Evolutionary conservation across 1,284 basidiomycete species (phyloP), one percentile per base, ranked within the genome.

Genomic region (Malassezia arunalokei): DNA sequence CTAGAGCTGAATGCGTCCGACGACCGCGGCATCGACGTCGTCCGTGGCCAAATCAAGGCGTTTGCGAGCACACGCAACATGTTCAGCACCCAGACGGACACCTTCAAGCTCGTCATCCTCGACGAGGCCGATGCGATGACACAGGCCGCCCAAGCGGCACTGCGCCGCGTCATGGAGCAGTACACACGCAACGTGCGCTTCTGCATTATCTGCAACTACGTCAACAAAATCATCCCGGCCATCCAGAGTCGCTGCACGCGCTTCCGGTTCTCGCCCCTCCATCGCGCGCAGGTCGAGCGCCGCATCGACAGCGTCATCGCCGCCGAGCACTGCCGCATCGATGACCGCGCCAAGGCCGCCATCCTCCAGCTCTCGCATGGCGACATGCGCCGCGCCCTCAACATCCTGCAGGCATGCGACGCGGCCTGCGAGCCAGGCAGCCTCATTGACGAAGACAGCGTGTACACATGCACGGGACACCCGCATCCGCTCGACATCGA

Each of bases 71-170:
- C 92, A 12, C 83, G 89, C 52, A 95, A 90, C 27, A 77, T 96
- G 37, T 80, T 79, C 66, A 59, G 41, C 48, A 57, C 38, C 41
- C 60, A 56, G 6, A 27, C 56, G 38, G 61, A 63, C 27, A 60
- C 59, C 15, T 96, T 85, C 82, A 99, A 98, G 74, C 83, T 99
- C 67, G 94, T 98, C 73, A 84, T 99, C 54, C 82, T 99, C 27
- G 94, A 99, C 65, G 94, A 99, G 75, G 94, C 94, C 17, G 94
- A 99, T 77, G 94, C 94, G 84, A 99, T 99, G 94, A 99, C 94
- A 0, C 86, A 90, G 59, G 85, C 87, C 39, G 94, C 94, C 0
- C 94, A 99, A 73, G 87, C 89, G 3, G 94, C 94, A 15, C 80
- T 98, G 30, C 84, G 92, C 29, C 84, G 92, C 68, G 78, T 79